Base-by-base conservation (phyloP, 257 asterid species). In the Mitragyna speciosa region DNA sequence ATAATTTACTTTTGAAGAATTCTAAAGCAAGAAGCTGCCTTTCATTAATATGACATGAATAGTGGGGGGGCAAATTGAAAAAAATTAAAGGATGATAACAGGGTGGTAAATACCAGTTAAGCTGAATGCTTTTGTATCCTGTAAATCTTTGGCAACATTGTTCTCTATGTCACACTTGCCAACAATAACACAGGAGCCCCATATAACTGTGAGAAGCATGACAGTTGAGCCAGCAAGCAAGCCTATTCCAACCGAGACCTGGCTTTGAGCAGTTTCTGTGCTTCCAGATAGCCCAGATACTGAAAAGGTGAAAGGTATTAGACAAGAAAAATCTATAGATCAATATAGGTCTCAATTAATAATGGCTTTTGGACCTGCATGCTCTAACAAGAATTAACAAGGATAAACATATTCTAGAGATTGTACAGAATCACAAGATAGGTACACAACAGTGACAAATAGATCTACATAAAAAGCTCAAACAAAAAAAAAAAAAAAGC, bases 241-340 rank as follows among this genome's bases (percentile, higher is more conserved):
- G n/a, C 97, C 99, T 87, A 95, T 93, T 76, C 98, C 99, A 24
- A 93, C 97, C 4, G 97, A 94, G 31, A 95, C 99, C 88, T 95
- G 98, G 82, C 93, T 86, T 86, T 93, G 99, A 28, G 98, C 99
- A 61, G 84, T 85, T 81, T 94, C 97, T 12, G 75, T 11, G 86
- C 85, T 87, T 81, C 98, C 97, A 17, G 97, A 89, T 76, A 95
- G 76, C 76, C 99, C 98, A 48, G 99, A 95, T 54, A 93, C 99
- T 95, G 90, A 75, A 84, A 83, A 77, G 5, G 22, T 15, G 68
- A 75, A 47, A 45, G 69, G 61, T 6, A 49, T 45, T 47, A 70
- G 79, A 73, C 19, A 64, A 15, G 69, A 68, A 56, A 63, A 63
- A 41, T 43, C 7, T n/a, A 51, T 15, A 74, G 31, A 54, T 56